Percentiles rank a stretch among this genome's conserved stretches.
Conservation (phyloP, 2,329 filamentous ascomycete genomes). For the Cyphellophora europaea region DNA sequence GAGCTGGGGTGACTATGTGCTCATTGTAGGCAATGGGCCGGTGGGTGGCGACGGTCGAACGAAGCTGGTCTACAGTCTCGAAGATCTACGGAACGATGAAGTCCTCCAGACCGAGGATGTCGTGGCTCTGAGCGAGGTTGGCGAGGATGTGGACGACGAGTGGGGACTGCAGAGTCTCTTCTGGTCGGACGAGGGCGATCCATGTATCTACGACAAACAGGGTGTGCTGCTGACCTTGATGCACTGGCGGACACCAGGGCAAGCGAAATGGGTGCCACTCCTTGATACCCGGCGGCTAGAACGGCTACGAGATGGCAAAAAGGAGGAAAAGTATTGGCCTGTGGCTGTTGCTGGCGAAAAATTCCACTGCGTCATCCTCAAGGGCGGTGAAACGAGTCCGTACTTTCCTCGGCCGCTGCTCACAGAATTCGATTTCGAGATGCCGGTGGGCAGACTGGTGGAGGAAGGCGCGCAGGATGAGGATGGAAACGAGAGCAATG, state of each 20-base stretch:
- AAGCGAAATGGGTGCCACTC: constrained; percentile 84
- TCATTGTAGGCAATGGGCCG: constrained; percentile 89
- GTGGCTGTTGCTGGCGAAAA: constrained; percentile 84
- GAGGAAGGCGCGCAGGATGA: constrained; percentile 8
- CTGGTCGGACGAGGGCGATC: constrained; percentile 89
- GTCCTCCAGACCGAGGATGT: constrained; percentile 92
- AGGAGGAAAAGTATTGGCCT: constrained; percentile 87
- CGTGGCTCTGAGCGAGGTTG: constrained; percentile 57
- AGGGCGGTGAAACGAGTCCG: constrained; percentile 84
- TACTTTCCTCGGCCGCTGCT: constrained; percentile 87
- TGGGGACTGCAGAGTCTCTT: constrained; percentile 72
- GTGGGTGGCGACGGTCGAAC: constrained; percentile 69
- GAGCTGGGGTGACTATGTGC: constrained; percentile 91
- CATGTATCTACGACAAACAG: constrained; percentile 90
- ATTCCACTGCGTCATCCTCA: constrained; percentile 98
- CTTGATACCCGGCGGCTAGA: constrained; percentile 79
- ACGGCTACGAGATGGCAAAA: constrained; percentile 73
- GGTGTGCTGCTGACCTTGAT: constrained; percentile 80
- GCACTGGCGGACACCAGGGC: constrained; percentile 79
- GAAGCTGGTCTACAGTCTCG: constrained; percentile 78
- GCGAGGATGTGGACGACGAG: constrained; percentile 27
- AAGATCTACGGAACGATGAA: constrained; percentile 88
- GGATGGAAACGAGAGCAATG: constrained; percentile 23
- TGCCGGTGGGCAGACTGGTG: constrained; percentile 59
- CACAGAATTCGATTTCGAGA: constrained; percentile 84